Base-by-base conservation (phyloP, 2,329 filamentous ascomycete species). In the Teratosphaeria destructans region DNA sequence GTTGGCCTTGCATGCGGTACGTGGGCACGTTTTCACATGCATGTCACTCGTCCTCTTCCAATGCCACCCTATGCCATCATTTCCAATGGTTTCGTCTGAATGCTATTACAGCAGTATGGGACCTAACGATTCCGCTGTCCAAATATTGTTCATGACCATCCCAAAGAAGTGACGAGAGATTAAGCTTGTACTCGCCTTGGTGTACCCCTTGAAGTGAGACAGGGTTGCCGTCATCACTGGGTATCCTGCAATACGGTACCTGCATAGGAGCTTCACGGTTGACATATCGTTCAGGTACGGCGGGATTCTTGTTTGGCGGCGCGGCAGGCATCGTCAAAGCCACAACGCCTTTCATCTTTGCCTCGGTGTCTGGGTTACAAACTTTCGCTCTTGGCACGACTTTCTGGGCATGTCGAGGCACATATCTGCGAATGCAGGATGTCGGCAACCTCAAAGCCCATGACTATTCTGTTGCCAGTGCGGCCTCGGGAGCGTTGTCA, bases 371-470 rank as follows among this genome's bases (percentile, higher is more conserved):
- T 26, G 88, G 89, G 19, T 78, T 89, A 49, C 90, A 95, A 75
- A 96, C 89, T 83, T 90, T 90, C 73, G 81, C 83, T 52, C 80
- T 95, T 47, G 90, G 90, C 39, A 84, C 82, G 54, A 88, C 84
- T 16, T 96, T 86, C 71, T 93, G 86, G 80, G 86, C 87, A 85
- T 63, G 68, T 29, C 73, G 77, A 11, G 67, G 70, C n/a, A 64
- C 70, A 11, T 65, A 79, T 26, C 71, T 80, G 27, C 63, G 69
- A 59, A 67, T 63, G 7, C 64, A 61, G 4, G 5, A 35, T 26
- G 57, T 29, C 10, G 54, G 2, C 10, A 29, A 35, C 52, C 54
- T 49, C 16, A n/a, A 52, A 35, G 32, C 37, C 12, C 37, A 57
- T 26, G 84, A 94, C 61, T 84, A 83, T 61, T 76, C 84, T 19